Percentiles rank a stretch among this genome's conserved stretches.
Conservation (phyloP, 345 rosid species). For the Salix brachista region DNA sequence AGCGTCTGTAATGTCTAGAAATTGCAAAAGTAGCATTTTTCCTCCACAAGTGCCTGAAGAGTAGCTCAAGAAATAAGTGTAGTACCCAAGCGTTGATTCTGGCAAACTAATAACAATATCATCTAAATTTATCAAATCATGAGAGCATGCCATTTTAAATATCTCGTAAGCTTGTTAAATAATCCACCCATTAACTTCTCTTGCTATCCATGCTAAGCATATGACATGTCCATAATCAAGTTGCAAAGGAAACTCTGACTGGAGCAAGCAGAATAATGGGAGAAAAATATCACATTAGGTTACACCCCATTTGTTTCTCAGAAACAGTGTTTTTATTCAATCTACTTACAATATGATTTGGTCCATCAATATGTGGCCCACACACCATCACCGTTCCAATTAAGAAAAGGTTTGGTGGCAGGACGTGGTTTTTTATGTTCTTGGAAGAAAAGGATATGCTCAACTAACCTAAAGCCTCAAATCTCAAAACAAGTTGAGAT, state of each 20-base stretch:
- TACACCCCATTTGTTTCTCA: background rate
- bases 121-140: background rate
- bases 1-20: conserved; percentile 86
- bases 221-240: background rate
- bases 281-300: background rate
- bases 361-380: background rate
- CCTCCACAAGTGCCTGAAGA: conserved; percentile 93
- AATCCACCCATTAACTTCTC: background rate
- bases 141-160: background rate
- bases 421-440: background rate
- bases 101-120: background rate
- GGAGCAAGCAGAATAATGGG: background rate
- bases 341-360: background rate
- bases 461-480: background rate
- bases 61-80: conserved; percentile 12
- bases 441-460: background rate
- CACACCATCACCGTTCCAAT: background rate
- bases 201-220: background rate
- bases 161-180: background rate
- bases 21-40: conserved; percentile 91
- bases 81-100: conserved; percentile 5
- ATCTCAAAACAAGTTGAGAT: background rate
- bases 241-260: background rate
- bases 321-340: background rate
- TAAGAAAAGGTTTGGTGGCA: background rate